phyloP scores from a whole-genome alignment of 2,329 filamentous ascomycete species.

The Sclerotinia minor region DNA sequence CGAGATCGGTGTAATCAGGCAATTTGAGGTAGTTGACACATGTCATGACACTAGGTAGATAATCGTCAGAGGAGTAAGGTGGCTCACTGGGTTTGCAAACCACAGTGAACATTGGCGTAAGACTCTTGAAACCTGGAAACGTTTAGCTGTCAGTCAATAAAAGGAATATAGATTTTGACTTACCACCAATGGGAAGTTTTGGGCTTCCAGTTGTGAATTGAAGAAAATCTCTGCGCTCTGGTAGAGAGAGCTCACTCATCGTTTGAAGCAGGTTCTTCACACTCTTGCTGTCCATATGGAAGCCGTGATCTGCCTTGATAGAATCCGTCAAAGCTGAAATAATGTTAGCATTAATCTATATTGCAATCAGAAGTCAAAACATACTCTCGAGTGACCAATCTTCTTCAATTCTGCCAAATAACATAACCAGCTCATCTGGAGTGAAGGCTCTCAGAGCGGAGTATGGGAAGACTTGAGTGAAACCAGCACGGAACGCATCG shows the following conservation, averaged over 20 bases:
- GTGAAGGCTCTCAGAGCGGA: slow-evolving; percentile 91
- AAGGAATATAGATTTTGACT: slow-evolving; percentile 42
- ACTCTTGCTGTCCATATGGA: slow-evolving; percentile 96
- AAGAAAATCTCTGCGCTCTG: slow-evolving; percentile 86
- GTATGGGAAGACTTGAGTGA: slow-evolving; percentile 96
- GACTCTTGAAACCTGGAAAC: slow-evolving; percentile 80
- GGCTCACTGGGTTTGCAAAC: slow-evolving; percentile 98
- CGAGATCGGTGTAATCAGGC: slow-evolving; percentile 83
- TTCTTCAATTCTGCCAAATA: slow-evolving; percentile 90
- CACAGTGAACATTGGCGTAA: slow-evolving; percentile 98
- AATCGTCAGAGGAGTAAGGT: slow-evolving; percentile 91
- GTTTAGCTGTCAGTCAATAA: slow-evolving; percentile 41
- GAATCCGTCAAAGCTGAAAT: slow-evolving; percentile 85
- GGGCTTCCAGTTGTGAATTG: slow-evolving; percentile 98
- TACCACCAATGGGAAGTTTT: slow-evolving; percentile 96
- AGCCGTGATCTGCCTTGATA: slow-evolving; percentile 97
- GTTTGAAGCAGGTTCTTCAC: slow-evolving; percentile 89
- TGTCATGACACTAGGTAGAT: slow-evolving; percentile 99
- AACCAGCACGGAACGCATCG: slow-evolving; percentile 86
- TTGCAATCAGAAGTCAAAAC: slow-evolving; percentile 42
- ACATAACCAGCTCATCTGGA: slow-evolving; percentile 87
- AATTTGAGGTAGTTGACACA: slow-evolving; percentile 99
- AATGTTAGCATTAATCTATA: slow-evolving; percentile 29
- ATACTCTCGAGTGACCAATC: slow-evolving; percentile 97
- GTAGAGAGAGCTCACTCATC: slow-evolving; percentile 80